Conservation (phyloP, 441 rosid genomes). For the Erysimum cheiri region DNA sequence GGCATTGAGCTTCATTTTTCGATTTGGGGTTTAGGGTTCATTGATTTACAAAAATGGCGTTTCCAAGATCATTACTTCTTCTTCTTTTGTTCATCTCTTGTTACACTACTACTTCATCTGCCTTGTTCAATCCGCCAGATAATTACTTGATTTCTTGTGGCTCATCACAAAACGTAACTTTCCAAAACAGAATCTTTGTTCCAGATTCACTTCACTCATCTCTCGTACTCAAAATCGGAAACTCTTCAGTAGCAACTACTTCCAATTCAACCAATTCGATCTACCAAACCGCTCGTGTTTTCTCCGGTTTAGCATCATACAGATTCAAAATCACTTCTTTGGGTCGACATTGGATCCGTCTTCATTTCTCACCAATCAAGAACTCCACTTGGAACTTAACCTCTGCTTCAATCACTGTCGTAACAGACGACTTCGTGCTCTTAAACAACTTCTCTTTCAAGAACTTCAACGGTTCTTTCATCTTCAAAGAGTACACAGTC, state of each 20-base stretch:
- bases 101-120: conserved; percentile 43
- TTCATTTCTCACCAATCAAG: conserved; percentile 75
- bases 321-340: conserved; percentile 61
- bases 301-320: conserved; percentile 73
- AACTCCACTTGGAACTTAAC: conserved; percentile 60
- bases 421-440: conserved; percentile 81
- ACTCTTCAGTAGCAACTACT: conserved; percentile 49
- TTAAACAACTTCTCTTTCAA: conserved; percentile 80
- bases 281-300: conserved; percentile 83
- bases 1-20: conserved; percentile 14
- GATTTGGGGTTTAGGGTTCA: conserved; percentile 41
- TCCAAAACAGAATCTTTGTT: conserved; percentile 74
- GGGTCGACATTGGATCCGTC: conserved; percentile 98
- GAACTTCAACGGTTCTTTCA: conserved; percentile 57
- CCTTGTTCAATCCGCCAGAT: conserved; percentile 68
- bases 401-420: conserved; percentile 67
- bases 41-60: conserved; percentile 38
- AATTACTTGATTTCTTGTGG: conserved; percentile 88
- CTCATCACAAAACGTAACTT: conserved; percentile 68
- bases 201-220: conserved; percentile 73
- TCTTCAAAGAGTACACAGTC: conserved; percentile 91
- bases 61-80: conserved; percentile 45
- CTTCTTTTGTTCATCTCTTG: conserved; percentile 49
- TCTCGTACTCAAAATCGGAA: conserved; percentile 59
- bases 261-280: conserved; percentile 61